Conservation (phyloP, 2,329 filamentous ascomycete genomes). For the Scedosporium boydii region DNA sequence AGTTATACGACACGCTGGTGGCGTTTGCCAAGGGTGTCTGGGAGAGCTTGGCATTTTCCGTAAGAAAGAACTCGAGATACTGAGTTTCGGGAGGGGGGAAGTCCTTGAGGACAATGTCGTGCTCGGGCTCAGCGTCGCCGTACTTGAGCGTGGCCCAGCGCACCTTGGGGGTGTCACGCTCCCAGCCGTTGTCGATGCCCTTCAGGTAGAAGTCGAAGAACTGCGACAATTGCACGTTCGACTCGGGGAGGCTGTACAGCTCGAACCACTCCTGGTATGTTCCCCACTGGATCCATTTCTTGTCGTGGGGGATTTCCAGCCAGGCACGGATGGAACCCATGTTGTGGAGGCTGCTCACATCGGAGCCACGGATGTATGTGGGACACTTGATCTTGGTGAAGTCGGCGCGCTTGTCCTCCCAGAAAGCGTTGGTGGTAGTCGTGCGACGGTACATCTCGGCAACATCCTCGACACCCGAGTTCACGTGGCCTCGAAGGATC, state of each 20-base stretch:
- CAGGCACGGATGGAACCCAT: constrained; percentile 21
- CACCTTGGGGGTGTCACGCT: constrained; percentile 30
- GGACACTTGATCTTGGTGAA: constrained; percentile 24
- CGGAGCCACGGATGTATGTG: constrained; percentile 23
- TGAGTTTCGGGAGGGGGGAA: constrained; percentile 23
- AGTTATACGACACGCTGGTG: constrained; percentile 19
- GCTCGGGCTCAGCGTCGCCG: constrained; percentile 20
- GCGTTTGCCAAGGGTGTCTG: background rate
- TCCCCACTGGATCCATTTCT: constrained; percentile 31
- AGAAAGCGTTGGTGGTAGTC: constrained; percentile 22
- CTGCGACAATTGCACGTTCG: constrained; percentile 23
- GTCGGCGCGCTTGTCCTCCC: constrained; percentile 27
- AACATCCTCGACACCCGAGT: constrained; percentile 26
- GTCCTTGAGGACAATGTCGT: constrained; percentile 21
- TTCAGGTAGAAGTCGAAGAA: constrained; percentile 37
- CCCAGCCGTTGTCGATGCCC: constrained; percentile 32
- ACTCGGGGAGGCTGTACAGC: constrained; percentile 24
- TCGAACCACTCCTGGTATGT: constrained; percentile 35
- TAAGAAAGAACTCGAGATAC: constrained; percentile 22
- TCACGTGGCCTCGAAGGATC: constrained; percentile 21
- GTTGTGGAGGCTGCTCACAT: constrained; percentile 17
- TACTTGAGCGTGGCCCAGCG: constrained; percentile 30
- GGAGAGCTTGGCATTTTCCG: constrained; percentile 7
- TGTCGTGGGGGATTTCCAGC: constrained; percentile 11
- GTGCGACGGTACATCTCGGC: constrained; percentile 29